A percentile compares a stretch with the other conserved stretches of the same genome.
Evolutionary conservation across 257 asterid species (phyloP).

Genomic region (Capsicum pubescens): DNA sequence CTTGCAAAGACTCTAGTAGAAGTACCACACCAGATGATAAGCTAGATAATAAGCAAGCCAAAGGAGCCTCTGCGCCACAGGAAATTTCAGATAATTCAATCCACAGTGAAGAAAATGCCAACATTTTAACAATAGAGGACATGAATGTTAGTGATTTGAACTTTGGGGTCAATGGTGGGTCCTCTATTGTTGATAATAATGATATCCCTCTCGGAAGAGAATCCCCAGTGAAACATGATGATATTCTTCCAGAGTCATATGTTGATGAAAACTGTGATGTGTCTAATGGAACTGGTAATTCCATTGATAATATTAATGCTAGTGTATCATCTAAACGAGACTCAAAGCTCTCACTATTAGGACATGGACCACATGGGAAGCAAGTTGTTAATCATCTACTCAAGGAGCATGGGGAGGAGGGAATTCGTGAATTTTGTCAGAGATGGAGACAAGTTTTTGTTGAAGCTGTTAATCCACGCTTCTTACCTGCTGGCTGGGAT

Average conservation of each 20-base stretch:
- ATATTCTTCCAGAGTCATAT: slow-evolving; percentile 31
- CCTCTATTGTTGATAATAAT: slow-evolving; percentile 27
- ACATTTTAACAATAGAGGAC: slow-evolving; percentile 35
- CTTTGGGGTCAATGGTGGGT: slow-evolving; percentile 34
- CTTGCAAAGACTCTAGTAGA: slow-evolving; percentile 49
- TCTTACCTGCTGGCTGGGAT: slow-evolving; percentile 98
- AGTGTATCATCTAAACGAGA: slow-evolving; percentile 46
- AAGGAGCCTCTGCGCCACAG: slow-evolving; percentile 12
- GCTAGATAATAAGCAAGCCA: slow-evolving; percentile 33
- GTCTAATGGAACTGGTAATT: slow-evolving; percentile 34
- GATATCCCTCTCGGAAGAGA: slow-evolving; percentile 29
- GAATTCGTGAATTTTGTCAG: slow-evolving; percentile 85
- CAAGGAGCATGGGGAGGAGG: slow-evolving; percentile 77
- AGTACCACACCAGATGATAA: slow-evolving; percentile 31
- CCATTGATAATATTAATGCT: slow-evolving; percentile 30
- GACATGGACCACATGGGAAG: slow-evolving; percentile 98
- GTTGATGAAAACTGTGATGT: slow-evolving; percentile 38
- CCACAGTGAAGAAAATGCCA: slow-evolving; percentile 41
- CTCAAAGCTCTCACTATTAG: slow-evolving; percentile 71
- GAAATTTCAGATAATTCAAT: slow-evolving; percentile 31
- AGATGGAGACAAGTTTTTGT: slow-evolving; percentile 91
- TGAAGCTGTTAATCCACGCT: slow-evolving; percentile 85
- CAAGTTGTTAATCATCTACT: slow-evolving; percentile 69
- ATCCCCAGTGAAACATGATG: slow-evolving; percentile 21
- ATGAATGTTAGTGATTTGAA: slow-evolving; percentile 30